Conservation (phyloP, 2,329 filamentous ascomycete species). For the Aspergillus brasiliensis region DNA sequence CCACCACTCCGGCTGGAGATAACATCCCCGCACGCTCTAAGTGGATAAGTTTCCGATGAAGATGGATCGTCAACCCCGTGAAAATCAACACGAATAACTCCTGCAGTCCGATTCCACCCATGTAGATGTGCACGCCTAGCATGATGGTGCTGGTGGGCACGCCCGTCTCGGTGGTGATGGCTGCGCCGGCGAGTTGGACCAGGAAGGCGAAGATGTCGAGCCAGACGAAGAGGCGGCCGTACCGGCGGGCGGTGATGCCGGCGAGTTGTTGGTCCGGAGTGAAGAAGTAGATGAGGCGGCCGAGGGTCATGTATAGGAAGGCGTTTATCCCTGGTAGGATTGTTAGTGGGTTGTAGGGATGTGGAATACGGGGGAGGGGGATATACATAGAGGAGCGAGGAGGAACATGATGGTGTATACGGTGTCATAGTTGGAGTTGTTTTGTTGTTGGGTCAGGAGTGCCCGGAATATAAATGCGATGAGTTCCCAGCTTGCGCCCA, state of each 20-base stretch:
- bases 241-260: constrained; percentile 39
- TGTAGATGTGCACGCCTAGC: constrained; percentile 54
- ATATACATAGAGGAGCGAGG: constrained; percentile 41
- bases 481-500: constrained; percentile 46
- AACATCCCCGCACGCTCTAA: constrained; percentile 27
- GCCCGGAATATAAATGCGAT: constrained; percentile 44
- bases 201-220: constrained; percentile 50
- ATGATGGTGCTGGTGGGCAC: constrained; percentile 30
- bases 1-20: constrained; percentile 13
- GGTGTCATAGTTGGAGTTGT: constrained; percentile 33
- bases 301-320: constrained; percentile 48
- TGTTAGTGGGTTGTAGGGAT: background rate
- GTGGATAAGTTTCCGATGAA: constrained; percentile 36
- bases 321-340: constrained; percentile 45
- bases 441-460: constrained; percentile 45
- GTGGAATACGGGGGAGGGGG: constrained; percentile 6
- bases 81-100: constrained; percentile 56
- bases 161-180: constrained; percentile 35
- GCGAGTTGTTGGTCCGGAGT: constrained; percentile 36
- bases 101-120: constrained; percentile 57
- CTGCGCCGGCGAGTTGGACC: constrained; percentile 45
- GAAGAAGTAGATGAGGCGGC: constrained; percentile 45
- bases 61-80: constrained; percentile 41
- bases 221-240: constrained; percentile 48
- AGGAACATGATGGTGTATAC: constrained; percentile 48